These are phyloP conservation scores for Paramecium primaurelia DNA, from an alignment of 73 alveolate genomes.

Conservation along the genomic window DNA sequence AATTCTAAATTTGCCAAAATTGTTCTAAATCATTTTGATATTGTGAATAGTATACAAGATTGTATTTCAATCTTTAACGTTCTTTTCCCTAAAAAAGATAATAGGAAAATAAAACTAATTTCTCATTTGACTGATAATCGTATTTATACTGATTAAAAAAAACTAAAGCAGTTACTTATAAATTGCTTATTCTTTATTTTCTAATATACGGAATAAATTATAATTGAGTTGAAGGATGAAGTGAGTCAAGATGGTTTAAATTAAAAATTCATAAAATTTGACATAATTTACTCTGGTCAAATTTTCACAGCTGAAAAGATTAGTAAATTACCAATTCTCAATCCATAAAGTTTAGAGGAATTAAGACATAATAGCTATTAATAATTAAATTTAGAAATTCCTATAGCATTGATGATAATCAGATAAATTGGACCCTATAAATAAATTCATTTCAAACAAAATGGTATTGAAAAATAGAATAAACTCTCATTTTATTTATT, in stretches of 20 bases:
- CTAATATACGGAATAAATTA: neutral
- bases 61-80: neutral
- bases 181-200: neutral
- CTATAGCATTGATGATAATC: neutral
- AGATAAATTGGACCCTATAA: slow-evolving; percentile 1
- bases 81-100: neutral
- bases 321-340: neutral
- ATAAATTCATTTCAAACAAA: neutral
- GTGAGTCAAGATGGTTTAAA: neutral
- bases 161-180: neutral
- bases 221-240: neutral
- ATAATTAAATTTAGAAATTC: neutral
- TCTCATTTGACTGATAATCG: neutral
- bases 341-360: neutral
- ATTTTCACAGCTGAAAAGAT: neutral
- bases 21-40: neutral
- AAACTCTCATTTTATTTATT: neutral
- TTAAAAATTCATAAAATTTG: neutral
- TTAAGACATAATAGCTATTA: neutral
- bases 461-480: neutral
- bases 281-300: neutral
- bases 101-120: neutral
- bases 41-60: neutral
- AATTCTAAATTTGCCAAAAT: neutral
- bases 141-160: neutral